A percentile compares a stretch with the other conserved stretches of the same genome.
phyloP scores from a whole-genome alignment of 179 eudicot genomes.

The Vitellaria paradoxa region DNA sequence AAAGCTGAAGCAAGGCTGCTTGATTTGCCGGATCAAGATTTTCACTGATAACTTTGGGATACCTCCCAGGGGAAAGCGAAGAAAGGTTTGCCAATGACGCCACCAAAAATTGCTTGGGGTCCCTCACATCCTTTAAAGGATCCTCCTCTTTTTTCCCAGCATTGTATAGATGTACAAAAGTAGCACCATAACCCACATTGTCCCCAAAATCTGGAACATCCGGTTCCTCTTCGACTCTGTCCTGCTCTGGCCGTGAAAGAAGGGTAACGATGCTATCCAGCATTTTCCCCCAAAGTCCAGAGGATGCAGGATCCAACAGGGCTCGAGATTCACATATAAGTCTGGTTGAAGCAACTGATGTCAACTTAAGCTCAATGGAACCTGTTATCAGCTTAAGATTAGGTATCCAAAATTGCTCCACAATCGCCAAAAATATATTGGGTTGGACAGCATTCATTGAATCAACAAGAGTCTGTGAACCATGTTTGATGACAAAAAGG shows the following conservation, averaged over 20 bases:
- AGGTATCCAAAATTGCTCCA: slow-evolving; percentile 89
- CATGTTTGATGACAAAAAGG: slow-evolving; percentile 82
- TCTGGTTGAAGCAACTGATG: slow-evolving; percentile 86
- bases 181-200: slow-evolving; percentile 73
- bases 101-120: slow-evolving; percentile 74
- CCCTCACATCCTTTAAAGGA: slow-evolving; percentile 78
- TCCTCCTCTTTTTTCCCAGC: slow-evolving; percentile 89
- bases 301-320: slow-evolving; percentile 51
- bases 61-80: slow-evolving; percentile 57
- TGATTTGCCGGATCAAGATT: slow-evolving; percentile 81
- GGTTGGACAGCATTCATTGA: slow-evolving; percentile 68
- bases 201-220: slow-evolving; percentile 90
- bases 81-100: slow-evolving; percentile 61
- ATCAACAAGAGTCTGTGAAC: slow-evolving; percentile 59
- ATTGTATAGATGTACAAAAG: slow-evolving; percentile 73
- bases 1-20: slow-evolving; percentile 68
- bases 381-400: slow-evolving; percentile 83
- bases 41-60: slow-evolving; percentile 51
- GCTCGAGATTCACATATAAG: slow-evolving; percentile 74
- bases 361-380: slow-evolving; percentile 69
- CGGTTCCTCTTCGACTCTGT: slow-evolving; percentile 74
- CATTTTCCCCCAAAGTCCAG: slow-evolving; percentile 71
- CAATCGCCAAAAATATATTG: slow-evolving; percentile 49
- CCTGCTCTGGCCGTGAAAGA: slow-evolving; percentile 80
- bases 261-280: slow-evolving; percentile 87